Percentiles rank a stretch among this genome's conserved stretches.
These are phyloP conservation scores for Sporisorium scitamineum DNA, from an alignment of 1,284 basidiomycete genomes.

Conservation along the genomic window DNA sequence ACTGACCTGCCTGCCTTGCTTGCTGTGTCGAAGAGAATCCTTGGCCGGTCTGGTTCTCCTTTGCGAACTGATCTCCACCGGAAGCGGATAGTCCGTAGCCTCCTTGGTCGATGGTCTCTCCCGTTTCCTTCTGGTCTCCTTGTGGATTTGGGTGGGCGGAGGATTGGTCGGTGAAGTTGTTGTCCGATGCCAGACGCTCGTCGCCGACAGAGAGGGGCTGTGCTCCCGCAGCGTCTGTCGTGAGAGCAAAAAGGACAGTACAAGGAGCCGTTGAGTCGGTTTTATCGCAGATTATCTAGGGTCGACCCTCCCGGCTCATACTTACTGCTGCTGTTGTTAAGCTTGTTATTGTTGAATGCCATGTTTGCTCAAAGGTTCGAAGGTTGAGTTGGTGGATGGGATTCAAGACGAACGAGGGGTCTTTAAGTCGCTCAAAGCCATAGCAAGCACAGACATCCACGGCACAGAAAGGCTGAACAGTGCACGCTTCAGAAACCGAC, in stretches of 20 bases:
- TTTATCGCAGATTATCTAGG: background rate
- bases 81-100: conserved; percentile 45
- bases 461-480: background rate
- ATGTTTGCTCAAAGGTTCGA: conserved; percentile 3
- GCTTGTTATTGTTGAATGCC: conserved; percentile 13
- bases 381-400: background rate
- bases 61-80: conserved; percentile 40
- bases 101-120: conserved; percentile 45
- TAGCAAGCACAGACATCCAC: background rate
- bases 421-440: background rate
- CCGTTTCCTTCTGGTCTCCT: conserved; percentile 22
- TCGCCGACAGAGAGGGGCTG: conserved; percentile 43
- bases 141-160: conserved; percentile 34
- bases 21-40: conserved; percentile 35
- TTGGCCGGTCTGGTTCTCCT: conserved; percentile 43
- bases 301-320: background rate
- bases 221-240: conserved; percentile 24
- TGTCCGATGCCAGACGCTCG: conserved; percentile 43
- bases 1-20: conserved; percentile 18
- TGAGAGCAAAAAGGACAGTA: background rate
- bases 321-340: conserved; percentile 35
- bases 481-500: background rate
- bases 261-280: background rate
- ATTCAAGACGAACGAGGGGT: background rate
- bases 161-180: conserved; percentile 44